Conservation (phyloP, 2,329 filamentous ascomycete genomes). For the Talaromyces amestolkiae region DNA sequence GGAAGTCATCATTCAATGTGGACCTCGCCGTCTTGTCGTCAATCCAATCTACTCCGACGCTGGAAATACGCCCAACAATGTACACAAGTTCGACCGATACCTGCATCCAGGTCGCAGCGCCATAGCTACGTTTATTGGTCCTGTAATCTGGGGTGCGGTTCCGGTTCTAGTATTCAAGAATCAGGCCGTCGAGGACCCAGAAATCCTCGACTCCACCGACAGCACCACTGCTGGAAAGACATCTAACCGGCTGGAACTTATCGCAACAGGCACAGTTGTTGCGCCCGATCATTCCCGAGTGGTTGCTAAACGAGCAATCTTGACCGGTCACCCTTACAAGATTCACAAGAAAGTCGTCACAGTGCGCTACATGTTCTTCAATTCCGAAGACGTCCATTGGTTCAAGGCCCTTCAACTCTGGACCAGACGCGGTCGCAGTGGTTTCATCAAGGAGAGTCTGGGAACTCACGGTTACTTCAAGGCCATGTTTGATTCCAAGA, state of each 20-base stretch:
- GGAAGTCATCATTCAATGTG: constrained; percentile 86
- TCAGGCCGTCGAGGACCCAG: constrained; percentile 33
- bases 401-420: constrained; percentile 95
- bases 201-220: constrained; percentile 46
- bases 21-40: constrained; percentile 79
- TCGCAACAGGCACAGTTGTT: constrained; percentile 83
- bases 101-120: constrained; percentile 86
- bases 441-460: constrained; percentile 88
- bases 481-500: constrained; percentile 91
- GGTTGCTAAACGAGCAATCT: constrained; percentile 87
- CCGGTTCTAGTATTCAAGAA: constrained; percentile 83
- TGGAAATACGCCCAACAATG: constrained; percentile 91
- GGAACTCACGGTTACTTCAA: constrained; percentile 99
- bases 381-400: constrained; percentile 89
- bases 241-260: constrained; percentile 61
- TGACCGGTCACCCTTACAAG: constrained; percentile 96
- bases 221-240: constrained; percentile 35
- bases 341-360: constrained; percentile 98
- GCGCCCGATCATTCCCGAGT: constrained; percentile 72
- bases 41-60: constrained; percentile 86
- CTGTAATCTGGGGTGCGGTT: constrained; percentile 88
- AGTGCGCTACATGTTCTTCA: constrained; percentile 99
- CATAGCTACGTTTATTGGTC: constrained; percentile 85
- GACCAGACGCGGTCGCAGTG: constrained; percentile 83
- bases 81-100: constrained; percentile 94